Conservation (phyloP, 306 rosid species). For the Echinosophora koreensis region DNA sequence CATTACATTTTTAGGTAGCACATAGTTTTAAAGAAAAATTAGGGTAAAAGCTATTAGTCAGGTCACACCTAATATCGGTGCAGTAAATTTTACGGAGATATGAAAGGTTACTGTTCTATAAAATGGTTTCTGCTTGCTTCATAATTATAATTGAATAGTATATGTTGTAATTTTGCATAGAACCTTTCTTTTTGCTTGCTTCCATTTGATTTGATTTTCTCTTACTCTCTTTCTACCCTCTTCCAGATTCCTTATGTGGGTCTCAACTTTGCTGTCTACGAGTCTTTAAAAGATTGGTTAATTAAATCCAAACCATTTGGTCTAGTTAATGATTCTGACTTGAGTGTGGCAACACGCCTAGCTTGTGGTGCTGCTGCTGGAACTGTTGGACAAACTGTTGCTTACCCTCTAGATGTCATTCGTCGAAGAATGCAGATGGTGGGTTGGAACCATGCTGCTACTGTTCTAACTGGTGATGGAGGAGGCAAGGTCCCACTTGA, state of each 20-base stretch:
- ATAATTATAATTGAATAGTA: conserved; percentile 7
- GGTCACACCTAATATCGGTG: not conserved
- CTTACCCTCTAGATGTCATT: conserved; percentile 99
- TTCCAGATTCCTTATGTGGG: conserved; percentile 95
- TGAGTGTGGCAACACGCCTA: conserved; percentile 86
- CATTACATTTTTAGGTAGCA: conserved; percentile 11
- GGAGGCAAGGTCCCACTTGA: conserved; percentile 77
- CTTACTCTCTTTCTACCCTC: not conserved
- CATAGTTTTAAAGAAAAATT: conserved; percentile 8
- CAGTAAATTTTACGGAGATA: not conserved
- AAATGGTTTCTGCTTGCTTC: conserved; percentile 13
- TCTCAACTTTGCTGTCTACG: conserved; percentile 98
- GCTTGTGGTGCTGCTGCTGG: conserved; percentile 99
- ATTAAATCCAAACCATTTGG: conserved; percentile 76
- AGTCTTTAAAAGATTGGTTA: conserved; percentile 92
- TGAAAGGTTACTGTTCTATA: conserved; percentile 4
- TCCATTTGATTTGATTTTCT: conserved; percentile 37
- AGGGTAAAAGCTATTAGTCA: not conserved
- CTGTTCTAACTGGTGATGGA: conserved; percentile 89
- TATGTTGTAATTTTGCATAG: conserved; percentile 28
- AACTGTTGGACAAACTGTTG: conserved; percentile 94
- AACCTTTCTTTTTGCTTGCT: conserved; percentile 12
- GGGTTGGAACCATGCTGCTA: conserved; percentile 95
- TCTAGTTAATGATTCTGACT: conserved; percentile 73
- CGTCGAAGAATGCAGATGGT: conserved; percentile 99